These are phyloP conservation scores for Termitomyces titanicus DNA, from an alignment of 768 basidiomycete genomes.

Conservation along the genomic window DNA sequence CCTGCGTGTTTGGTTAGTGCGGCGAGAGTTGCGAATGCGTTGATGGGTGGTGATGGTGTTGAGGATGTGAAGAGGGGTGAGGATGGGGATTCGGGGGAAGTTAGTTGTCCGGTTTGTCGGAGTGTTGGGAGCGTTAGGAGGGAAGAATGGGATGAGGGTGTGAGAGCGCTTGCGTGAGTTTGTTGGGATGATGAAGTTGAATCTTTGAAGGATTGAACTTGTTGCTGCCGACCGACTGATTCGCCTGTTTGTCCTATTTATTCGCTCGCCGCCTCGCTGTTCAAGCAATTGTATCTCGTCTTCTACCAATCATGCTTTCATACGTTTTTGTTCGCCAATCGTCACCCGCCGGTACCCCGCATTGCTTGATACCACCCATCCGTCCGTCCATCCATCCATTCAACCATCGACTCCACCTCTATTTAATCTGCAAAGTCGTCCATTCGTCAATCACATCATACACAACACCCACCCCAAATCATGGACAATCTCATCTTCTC, in stretches of 20 bases:
- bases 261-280: neutral
- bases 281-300: constrained; percentile 3
- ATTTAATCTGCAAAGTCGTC: neutral
- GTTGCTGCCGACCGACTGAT: neutral
- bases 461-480: neutral
- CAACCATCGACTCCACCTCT: too few relatives aligned
- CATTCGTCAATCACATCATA: neutral
- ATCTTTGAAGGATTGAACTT: too few relatives aligned
- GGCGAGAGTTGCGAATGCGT: constrained; percentile 46
- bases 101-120: constrained; percentile 74
- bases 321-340: too few relatives aligned
- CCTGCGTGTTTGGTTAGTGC: constrained; percentile 68
- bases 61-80: constrained; percentile 30
- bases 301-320: too few relatives aligned
- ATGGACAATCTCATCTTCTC: neutral
- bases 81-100: constrained; percentile 45
- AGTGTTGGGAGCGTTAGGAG: constrained; percentile 55
- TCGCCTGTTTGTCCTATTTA: neutral
- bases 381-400: neutral
- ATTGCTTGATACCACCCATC: constrained; percentile 2
- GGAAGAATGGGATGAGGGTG: constrained; percentile 57
- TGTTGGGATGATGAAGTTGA: neutral
- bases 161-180: constrained; percentile 19
- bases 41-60: constrained; percentile 42
- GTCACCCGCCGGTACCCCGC: neutral